phyloP scores from a whole-genome alignment of 768 basidiomycete genomes.

The Coprinopsis marcescibilis region DNA sequence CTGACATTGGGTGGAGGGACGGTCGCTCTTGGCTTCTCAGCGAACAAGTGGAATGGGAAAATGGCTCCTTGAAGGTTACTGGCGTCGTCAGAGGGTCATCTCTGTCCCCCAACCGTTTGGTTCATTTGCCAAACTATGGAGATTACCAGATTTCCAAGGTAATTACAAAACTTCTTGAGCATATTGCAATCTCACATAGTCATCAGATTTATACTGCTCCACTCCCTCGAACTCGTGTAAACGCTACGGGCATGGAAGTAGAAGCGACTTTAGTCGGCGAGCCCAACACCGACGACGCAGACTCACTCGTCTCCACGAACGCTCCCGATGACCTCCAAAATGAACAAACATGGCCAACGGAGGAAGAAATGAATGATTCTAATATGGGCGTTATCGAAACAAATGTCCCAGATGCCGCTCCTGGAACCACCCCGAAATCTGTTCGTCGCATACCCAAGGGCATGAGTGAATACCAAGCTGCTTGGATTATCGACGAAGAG shows the following conservation, averaged over 20 bases:
- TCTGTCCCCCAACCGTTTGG: slow-evolving; percentile 75
- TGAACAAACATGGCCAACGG: slow-evolving; percentile 98
- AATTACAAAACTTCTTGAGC: slow-evolving; percentile 14
- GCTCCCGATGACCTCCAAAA: slow-evolving; percentile 86
- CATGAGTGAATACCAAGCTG: slow-evolving; percentile 94
- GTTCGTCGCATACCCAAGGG: slow-evolving; percentile 90
- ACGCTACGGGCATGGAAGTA: slow-evolving; percentile 52
- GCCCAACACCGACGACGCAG: slow-evolving; percentile 58
- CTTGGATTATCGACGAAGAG: slow-evolving; percentile 89
- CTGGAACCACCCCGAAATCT: slow-evolving; percentile 71
- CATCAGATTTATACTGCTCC: slow-evolving; percentile 68
- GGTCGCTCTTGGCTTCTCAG: slow-evolving; percentile 74
- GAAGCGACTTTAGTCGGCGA: slow-evolving; percentile 64
- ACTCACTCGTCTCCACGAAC: slow-evolving; percentile 84
- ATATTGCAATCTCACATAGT: neutral
- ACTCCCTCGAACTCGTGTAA: slow-evolving; percentile 30
- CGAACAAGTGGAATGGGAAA: slow-evolving; percentile 53
- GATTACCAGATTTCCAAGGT: slow-evolving; percentile 86
- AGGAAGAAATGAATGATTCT: slow-evolving; percentile 78
- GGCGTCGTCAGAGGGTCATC: slow-evolving; percentile 79
- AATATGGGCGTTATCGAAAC: slow-evolving; percentile 22
- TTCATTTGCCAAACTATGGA: slow-evolving; percentile 83
- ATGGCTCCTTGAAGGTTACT: slow-evolving; percentile 64
- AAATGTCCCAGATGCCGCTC: slow-evolving; percentile 53
- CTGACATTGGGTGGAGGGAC: slow-evolving; percentile 76